Evolutionary conservation across 768 basidiomycete species (phyloP), one percentile per base, ranked within the genome.

Genomic region (Tricholoma matsutake): DNA sequence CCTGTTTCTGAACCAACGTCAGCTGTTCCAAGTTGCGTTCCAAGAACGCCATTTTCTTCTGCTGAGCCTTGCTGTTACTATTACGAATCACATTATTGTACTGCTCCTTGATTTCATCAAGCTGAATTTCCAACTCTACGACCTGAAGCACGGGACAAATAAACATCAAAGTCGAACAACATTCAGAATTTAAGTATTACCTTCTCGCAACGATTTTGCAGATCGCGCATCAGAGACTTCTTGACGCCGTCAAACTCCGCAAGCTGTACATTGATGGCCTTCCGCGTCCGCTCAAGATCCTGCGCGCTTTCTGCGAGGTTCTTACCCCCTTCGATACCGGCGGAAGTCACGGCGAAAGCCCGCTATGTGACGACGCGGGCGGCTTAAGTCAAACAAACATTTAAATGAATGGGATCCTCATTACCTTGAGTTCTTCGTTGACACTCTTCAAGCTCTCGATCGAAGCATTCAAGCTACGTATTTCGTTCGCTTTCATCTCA

Each of bases 131-230:
- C 29, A 99, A 87, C 76, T 98, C 97, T 56, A 99, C 96, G 43
- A 99, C 97, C 96, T 97, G 63, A 62, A 64, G 58, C 20, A 28
- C 28, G 10, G 6, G 11, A 54, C 9, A 47, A 13, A 47, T 1
- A 25, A 47, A 28, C n/a, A 43, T 43, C 41, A 16, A 18, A 54
- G 47, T 64, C 56, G 60, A 65, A 59, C 56, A 62, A 14, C 32
- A 61, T 61, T 43, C 56, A 52, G 25, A 75, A 25, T 29, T 16
- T 45, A 37, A 52, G 9, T 60, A 56, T 59, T 57, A 93, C 96
- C 88, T 98, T 98, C 82, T 99, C 97, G 73, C 97, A 99, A 29
- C 97, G 95, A 75, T 99, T 98, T 79, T 98, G 96, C 67, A 99
- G 77, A 80, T 99, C 97, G 37, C 94, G 89, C 92, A 99, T 97